Conservation (phyloP, 495 filamentous ascomycete species). For the Venustampulla echinocandica region DNA sequence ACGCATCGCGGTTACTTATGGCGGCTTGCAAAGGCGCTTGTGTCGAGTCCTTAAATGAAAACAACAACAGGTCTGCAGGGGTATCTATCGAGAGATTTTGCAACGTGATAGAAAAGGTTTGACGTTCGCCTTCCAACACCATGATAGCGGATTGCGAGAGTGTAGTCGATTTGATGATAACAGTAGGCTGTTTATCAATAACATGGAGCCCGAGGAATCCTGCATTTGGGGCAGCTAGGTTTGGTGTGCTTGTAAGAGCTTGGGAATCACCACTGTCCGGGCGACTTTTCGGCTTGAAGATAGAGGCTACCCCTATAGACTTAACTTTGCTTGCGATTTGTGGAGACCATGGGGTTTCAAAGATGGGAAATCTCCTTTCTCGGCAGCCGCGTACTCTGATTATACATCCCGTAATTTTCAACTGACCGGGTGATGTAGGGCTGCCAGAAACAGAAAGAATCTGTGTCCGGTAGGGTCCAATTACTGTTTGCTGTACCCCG, state of each 20-base stretch:
- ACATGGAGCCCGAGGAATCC: slow-evolving; percentile 41
- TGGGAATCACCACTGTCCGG: slow-evolving; percentile 41
- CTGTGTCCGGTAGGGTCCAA: slow-evolving; percentile 75
- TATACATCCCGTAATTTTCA: slow-evolving; percentile 69
- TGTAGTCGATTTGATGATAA: slow-evolving; percentile 65
- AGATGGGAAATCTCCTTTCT: slow-evolving; percentile 75
- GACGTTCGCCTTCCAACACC: slow-evolving; percentile 80
- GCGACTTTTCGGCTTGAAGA: slow-evolving; percentile 36
- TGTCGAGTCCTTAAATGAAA: slow-evolving; percentile 86
- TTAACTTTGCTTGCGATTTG: slow-evolving; percentile 67
- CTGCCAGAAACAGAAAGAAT: slow-evolving; percentile 63
- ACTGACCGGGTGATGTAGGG: slow-evolving; percentile 52
- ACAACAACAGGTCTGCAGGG: slow-evolving; percentile 71
- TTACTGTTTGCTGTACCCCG: slow-evolving; percentile 50
- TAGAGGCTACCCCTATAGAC: slow-evolving; percentile 54
- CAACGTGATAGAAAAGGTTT: slow-evolving; percentile 68
- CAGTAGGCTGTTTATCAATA: slow-evolving; percentile 65
- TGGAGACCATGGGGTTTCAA: slow-evolving; percentile 65
- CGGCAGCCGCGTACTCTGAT: slow-evolving; percentile 75
- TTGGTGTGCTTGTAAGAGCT: slow-evolving; percentile 11
- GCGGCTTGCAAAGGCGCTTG: slow-evolving; percentile 66
- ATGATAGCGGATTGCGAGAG: slow-evolving; percentile 81
- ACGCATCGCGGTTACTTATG: slow-evolving; percentile 63
- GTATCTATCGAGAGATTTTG: slow-evolving; percentile 63
- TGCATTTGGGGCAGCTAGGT: slow-evolving; percentile 25